A percentile compares a stretch with the other conserved stretches of the same genome.
Conservation (phyloP, 805 yeast genomes). For the Saturnispora ahearnii region DNA sequence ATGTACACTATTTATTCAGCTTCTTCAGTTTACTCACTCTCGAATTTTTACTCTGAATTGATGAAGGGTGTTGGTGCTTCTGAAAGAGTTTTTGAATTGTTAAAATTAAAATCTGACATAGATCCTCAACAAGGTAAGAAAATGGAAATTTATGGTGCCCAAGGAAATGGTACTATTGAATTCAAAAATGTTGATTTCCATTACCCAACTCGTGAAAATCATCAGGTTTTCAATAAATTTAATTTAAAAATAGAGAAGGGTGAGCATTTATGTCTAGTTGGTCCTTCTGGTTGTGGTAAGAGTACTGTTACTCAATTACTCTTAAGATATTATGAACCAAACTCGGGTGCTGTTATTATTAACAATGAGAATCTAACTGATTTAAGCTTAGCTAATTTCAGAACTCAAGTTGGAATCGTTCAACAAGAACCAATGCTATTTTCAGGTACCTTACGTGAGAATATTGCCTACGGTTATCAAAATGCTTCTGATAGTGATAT, state of each 20-base stretch:
- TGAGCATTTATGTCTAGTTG: constrained; percentile 85
- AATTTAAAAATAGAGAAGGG: constrained; percentile 62
- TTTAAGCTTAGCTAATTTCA: constrained; percentile 61
- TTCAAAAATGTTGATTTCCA: constrained; percentile 59
- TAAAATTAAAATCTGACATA: constrained; percentile 68
- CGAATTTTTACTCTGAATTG: constrained; percentile 84
- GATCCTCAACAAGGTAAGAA: constrained; percentile 54
- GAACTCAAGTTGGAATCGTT: constrained; percentile 78
- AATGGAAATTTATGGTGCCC: constrained; percentile 17
- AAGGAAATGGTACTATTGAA: constrained; percentile 44
- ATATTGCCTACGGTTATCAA: constrained; percentile 65
- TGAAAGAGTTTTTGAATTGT: constrained; percentile 77
- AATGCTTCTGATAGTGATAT: constrained; percentile 56
- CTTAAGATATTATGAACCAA: constrained; percentile 77
- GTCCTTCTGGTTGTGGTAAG: constrained; percentile 96
- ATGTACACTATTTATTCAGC: constrained; percentile 95
- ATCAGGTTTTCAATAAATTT: constrained; percentile 52
- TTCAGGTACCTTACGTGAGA: constrained; percentile 77
- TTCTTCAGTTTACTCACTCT: constrained; percentile 81
- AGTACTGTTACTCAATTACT: constrained; percentile 77
- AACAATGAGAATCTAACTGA: constrained; percentile 56
- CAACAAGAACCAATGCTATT: constrained; percentile 89
- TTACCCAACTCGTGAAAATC: constrained; percentile 79
- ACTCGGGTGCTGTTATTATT: constrained; percentile 50
- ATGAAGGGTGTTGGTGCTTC: constrained; percentile 99